Base-by-base conservation (phyloP, 169 alveolate species). In the Cryptosporidium tyzzeri region DNA sequence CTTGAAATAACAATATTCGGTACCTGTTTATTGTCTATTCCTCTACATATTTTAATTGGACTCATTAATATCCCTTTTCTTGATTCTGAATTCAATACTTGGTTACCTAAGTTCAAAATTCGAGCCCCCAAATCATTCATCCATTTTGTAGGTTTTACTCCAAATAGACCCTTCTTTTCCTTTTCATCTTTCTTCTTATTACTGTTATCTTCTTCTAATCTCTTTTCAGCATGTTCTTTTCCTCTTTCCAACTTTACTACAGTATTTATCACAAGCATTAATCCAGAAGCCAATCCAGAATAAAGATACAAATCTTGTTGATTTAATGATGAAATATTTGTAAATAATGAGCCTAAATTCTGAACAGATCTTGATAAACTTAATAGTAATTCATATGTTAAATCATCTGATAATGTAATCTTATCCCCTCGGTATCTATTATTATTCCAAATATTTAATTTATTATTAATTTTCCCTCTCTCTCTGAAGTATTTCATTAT, bases 251-350 rank as follows among this genome's bases (percentile, higher is more conserved):
- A 0, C 50, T 29, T 65, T 1, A 65, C 50, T 7, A 65, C 0
- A 7, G 71, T 10, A 65, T 65, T 65, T 10, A 37, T n/a, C 51
- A 65, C n/a, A 65, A 18, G 29, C 50, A 65, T 65, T 10, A 65
- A 29, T 7, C 71, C 31, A n/a, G 71, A 65, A 65, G 71, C 71
- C 48, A 65, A 31, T n/a, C 71, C 50, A n/a, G 53, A 65, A n/a
- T 55, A 55, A 10, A 55, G 23, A 26, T 26, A 21, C 35, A 23
- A 26, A n/a, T 55, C 6, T 7, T n/a, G 37, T 7, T 12, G 14
- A 55, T 9, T 23, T 8, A 8, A 6, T n/a, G 12, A 26, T 0
- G 67, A 55, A 7, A 9, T 16, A 26, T 10, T 10, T 2, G 5
- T 55, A 26, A 55, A 29, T 9, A 55, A 8, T 6, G 8, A 55